These are phyloP conservation scores for Ustilago xerochloae DNA, from an alignment of 1,284 basidiomycete genomes.

Conservation along the genomic window DNA sequence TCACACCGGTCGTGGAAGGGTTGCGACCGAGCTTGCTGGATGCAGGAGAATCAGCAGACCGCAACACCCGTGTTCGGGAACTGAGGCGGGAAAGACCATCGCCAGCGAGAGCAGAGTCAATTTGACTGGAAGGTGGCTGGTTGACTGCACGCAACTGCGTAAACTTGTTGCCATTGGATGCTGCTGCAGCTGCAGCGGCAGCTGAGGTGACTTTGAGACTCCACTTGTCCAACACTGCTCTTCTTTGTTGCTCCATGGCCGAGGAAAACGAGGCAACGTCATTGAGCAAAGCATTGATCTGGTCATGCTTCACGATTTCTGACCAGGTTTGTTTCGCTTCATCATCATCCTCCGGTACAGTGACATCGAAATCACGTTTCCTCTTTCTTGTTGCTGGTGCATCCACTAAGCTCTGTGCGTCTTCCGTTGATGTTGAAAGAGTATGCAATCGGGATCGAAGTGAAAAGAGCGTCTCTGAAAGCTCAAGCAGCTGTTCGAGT, in stretches of 20 bases:
- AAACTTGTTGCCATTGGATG: constrained; percentile 39
- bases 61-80: constrained; percentile 57
- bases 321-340: constrained; percentile 31
- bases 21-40: constrained; percentile 19
- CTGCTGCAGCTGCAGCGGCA: constrained; percentile 37
- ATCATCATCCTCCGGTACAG: constrained; percentile 13
- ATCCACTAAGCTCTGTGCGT: neutral
- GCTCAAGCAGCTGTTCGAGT: constrained; percentile 35
- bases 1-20: neutral
- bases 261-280: constrained; percentile 41
- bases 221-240: constrained; percentile 54
- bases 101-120: constrained; percentile 53
- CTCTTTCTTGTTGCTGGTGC: constrained; percentile 35
- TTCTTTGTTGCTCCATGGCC: constrained; percentile 21
- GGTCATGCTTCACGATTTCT: constrained; percentile 29
- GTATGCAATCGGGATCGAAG: constrained; percentile 15
- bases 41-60: constrained; percentile 27
- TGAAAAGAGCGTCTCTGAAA: constrained; percentile 42
- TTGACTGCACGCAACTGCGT: constrained; percentile 56
- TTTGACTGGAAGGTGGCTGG: constrained; percentile 53
- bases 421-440: constrained; percentile 15
- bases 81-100: constrained; percentile 57
- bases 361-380: constrained; percentile 41
- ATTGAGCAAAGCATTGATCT: constrained; percentile 24
- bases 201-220: constrained; percentile 50